These are phyloP conservation scores for Anacardium occidentale DNA, from an alignment of 345 rosid species.

Conservation along the genomic window DNA sequence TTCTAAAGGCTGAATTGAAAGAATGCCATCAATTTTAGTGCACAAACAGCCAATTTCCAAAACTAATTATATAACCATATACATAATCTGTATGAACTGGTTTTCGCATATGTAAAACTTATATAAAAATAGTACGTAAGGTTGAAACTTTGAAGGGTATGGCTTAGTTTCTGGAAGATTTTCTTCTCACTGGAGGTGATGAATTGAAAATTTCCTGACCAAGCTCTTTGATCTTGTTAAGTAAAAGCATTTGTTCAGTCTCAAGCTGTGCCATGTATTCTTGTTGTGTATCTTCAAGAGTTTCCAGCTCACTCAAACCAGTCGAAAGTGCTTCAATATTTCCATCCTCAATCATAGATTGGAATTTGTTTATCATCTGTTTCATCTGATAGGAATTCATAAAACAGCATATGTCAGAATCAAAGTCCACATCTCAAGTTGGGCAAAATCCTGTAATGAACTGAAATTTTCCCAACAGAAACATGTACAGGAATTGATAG, in stretches of 20 bases:
- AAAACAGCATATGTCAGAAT: background rate
- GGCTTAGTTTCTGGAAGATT: constrained; percentile 40
- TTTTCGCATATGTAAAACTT: background rate
- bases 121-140: constrained; percentile 12
- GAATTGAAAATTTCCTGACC: constrained; percentile 75
- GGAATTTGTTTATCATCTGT: constrained; percentile 56
- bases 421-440: background rate
- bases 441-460: no score
- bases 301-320: constrained; percentile 67
- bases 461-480: no score
- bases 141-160: constrained; percentile 22
- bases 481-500: no score
- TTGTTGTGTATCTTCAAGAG: constrained; percentile 70
- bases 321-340: constrained; percentile 56
- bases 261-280: constrained; percentile 81
- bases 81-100: background rate
- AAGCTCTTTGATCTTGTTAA: constrained; percentile 84
- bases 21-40: no score
- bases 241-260: constrained; percentile 76
- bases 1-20: no score
- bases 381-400: constrained; percentile 50
- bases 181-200: constrained; percentile 44
- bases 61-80: no score
- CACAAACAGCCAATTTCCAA: constrained; percentile 4
- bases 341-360: constrained; percentile 59